Evolutionary conservation across 1,284 basidiomycete genomes (phyloP), one percentile per base, ranked within the genome.

Genomic region (Ustilago lituana): DNA sequence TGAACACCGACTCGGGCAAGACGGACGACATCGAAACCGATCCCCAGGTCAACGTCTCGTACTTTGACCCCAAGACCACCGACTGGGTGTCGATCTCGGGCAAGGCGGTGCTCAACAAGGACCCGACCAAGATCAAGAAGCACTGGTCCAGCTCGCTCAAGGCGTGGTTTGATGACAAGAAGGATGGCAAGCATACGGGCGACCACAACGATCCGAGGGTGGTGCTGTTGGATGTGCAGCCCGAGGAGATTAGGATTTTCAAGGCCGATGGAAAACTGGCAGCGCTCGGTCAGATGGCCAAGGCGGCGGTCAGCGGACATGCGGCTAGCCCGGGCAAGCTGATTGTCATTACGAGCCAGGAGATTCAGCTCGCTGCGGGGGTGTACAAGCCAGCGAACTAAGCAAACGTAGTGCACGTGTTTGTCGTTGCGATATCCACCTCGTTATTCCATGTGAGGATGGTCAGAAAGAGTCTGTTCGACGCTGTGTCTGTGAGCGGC

Each of bases 61-160:
- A 91, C 84, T 88, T 87, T 74, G 89, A 93, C 76, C 85, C 86
- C 26, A 85, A 86, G 26, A 87, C 88, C 9, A 93, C 91, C 7
- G 87, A 88, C 74, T 96, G 93, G 93, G 91, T 89, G 0, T 92
- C 90, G 78, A 90, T 90, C 72, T 86, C 89, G 19, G 93, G 93
- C 48, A 88, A 84, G 51, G 93, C 92, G 14, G 47, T 38, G 4
- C 52, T 76, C 48, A 78, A 74, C 63, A 31, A 38, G 38, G 77
- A 76, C 59, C 31, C 24, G 20, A n/a, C 20, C 37, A 72, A 73
- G 60, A 66, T 76, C 64, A 78, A 77, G 73, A 74, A 76, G 64
- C 73, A 77, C 58, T 77, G 71, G 73, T 55, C 48, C 38, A 64
- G 37, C 45, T 22, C 41, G 8, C 60, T 78, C 32, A 53, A 61